Conservation (phyloP, 306 rosid species). For the Rosa chinensis region DNA sequence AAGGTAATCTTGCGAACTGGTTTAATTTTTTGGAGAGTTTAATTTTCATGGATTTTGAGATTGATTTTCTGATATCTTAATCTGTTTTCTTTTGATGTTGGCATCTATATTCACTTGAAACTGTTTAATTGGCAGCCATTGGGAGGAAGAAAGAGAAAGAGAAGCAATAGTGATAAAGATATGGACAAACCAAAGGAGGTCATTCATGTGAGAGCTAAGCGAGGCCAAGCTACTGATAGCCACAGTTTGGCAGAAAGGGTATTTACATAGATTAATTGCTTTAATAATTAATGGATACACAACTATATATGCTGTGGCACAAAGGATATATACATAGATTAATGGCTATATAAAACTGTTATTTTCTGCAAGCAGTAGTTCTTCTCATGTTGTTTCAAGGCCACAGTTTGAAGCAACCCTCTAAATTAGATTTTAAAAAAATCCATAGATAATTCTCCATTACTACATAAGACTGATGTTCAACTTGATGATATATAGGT, state of each 20-base stretch:
- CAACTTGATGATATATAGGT: slow-evolving; percentile 22
- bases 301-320: not conserved
- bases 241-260: slow-evolving; percentile 81
- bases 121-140: slow-evolving; percentile 25
- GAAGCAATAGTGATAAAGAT: slow-evolving; percentile 20
- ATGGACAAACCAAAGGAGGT: slow-evolving; percentile 46
- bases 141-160: slow-evolving; percentile 59
- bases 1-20: not conserved
- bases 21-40: not conserved
- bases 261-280: not conserved
- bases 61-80: not conserved
- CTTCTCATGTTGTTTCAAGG: not conserved
- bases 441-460: not conserved
- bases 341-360: too few species aligned
- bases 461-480: not conserved
- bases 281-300: not conserved
- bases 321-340: too few species aligned
- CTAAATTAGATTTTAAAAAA: too few species aligned
- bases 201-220: slow-evolving; percentile 63
- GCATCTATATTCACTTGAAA: not conserved
- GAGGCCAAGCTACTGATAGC: slow-evolving; percentile 73
- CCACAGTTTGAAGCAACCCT: not conserved
- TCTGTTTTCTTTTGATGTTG: slow-evolving; percentile 12
- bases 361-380: too few species aligned
- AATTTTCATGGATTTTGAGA: not conserved